Base-by-base conservation (phyloP, 257 asterid genomes). In the Oldenlandia corymbosa region DNA sequence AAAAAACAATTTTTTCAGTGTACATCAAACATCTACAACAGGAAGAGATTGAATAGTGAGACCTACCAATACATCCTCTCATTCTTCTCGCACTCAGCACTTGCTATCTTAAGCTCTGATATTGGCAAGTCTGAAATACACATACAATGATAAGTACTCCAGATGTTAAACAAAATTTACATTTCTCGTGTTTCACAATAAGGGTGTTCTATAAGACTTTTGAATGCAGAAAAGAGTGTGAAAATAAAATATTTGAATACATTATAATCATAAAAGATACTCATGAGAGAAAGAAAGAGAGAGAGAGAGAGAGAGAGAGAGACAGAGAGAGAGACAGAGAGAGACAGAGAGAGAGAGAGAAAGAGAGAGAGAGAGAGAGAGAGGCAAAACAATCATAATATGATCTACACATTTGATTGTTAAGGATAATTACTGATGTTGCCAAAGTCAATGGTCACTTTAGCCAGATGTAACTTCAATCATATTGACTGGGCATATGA, bases 31-130 rank as follows among this genome's bases (percentile, higher is more conserved):
- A 53, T 60, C 20, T 43, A 31, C 36, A 36, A 51, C 16, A 55
- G 31, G 70, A 65, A 54, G 37, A n/a, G 21, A 65, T 51, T 21
- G 16, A 26, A 21, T 5, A 23, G 27, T 27, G 24, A 48, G 62
- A 68, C 62, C 41, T 77, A 90, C 97, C 97, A 91, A 82, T 73
- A 88, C 61, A 88, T 71, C 39, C 95, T 72, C 31, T 88, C 96
- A 60, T 65, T 51, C 65, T 1, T 36, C 64, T 47, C 42, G 52
- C 72, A 78, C 5, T 70, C 24, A 30, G 77, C 75, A 59, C 48
- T 36, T 32, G 26, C 71, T 21, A 80, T 75, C 55, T 67, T 75
- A 56, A 85, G 41, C 60, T 81, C 89, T 26, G 91, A 81, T 68
- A 74, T 53, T 37, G 78, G 71, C 62, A 76, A 28, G 43, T 86